Base-by-base conservation (phyloP, 1,139 yeast species). In the Geotrichum australiense region DNA sequence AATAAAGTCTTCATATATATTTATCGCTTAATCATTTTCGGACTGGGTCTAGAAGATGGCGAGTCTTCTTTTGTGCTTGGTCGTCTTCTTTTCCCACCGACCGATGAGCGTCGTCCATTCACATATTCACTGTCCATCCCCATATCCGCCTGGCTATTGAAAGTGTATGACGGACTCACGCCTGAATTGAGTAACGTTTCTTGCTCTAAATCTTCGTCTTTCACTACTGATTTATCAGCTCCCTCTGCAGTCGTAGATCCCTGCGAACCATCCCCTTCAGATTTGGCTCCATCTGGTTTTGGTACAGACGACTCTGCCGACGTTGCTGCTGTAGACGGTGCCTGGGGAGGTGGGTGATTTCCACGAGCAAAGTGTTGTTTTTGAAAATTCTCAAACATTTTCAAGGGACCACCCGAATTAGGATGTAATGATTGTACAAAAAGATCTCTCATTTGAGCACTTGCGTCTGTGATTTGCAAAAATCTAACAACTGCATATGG, bases 381-480 rank as follows among this genome's bases (percentile, higher is more conserved):
- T 18, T 32, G 37, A n/a, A 42, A 75, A 21, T 71, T 58, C 42
- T 78, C 83, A 47, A 82, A 61, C 0, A 86, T 76, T 40, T 70
- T 69, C 25, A 76, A 53, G 0, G 89, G 89, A 11, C 85, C 78
- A 5, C 67, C 63, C n/a, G 65, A 63, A 2, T 64, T 61, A 3
- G 59, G 53, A 7, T 60, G 53, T 39, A 69, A 57, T 19, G 80
- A 70, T 52, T 73, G 79, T 22, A 70, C 68, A 78, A 82, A 78
- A 43, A 82, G 62, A 23, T 81, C 76, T 45, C 74, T 71, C 53
- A 84, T 68, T 47, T 75, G 75, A 0, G 85, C 70, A 83, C 85
- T 79, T 1, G 80, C 80, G 59, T 83, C 93, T 35, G 86, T 73
- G 3, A 83, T 74, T 58, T 84, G 91, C 63, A 84, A 61, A 25